Base-by-base conservation (phyloP, 2,329 filamentous ascomycete genomes). In the Exophiala sideris region DNA sequence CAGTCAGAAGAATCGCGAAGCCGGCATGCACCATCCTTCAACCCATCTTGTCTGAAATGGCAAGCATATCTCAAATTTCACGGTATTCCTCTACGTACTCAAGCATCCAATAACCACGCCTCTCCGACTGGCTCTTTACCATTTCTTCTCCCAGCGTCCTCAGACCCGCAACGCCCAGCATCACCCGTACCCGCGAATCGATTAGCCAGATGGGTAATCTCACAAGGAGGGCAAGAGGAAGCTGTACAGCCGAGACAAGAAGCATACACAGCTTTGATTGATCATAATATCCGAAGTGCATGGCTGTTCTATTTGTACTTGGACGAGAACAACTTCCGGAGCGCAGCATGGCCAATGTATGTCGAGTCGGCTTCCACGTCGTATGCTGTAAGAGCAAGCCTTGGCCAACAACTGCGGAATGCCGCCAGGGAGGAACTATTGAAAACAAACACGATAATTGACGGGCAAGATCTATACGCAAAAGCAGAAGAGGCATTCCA, bases 11-110 rank as follows among this genome's bases (percentile, higher is more conserved):
- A 79, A n/a, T 86, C 52, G 83, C 64, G 87, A 8, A 54, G 50
- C 20, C 84, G 33, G 69, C 71, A 52, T 67, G 67, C 36, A 84
- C 88, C 91, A 21, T 95, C 89, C 61, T 95, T 87, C 74, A 97
- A 97, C 69, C 94, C 94, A 9, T 84, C 85, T 54, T 99, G 94
- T 76, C 77, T 97, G 66, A 96, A 92, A 76, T 97, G 91, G 91
- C 94, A 97, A 90, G 85, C 91, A 29, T 94, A 90, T 70, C 79
- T 99, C 58, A 88, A 83, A 64, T 89, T 96, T 64, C 80, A 84
- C 47, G 80, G 80, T 38, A 77, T 96, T 54, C 72, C 83, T 3
- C 87, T 91, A 69, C 76, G 76, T 49, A 75, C 86, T 48, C 75
- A 83, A 5, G 74, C 89, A 3, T 95, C 91, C 3, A 95, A 84